Conservation (phyloP, 75 land plant genomes). For the Pinus tabuliformis region DNA sequence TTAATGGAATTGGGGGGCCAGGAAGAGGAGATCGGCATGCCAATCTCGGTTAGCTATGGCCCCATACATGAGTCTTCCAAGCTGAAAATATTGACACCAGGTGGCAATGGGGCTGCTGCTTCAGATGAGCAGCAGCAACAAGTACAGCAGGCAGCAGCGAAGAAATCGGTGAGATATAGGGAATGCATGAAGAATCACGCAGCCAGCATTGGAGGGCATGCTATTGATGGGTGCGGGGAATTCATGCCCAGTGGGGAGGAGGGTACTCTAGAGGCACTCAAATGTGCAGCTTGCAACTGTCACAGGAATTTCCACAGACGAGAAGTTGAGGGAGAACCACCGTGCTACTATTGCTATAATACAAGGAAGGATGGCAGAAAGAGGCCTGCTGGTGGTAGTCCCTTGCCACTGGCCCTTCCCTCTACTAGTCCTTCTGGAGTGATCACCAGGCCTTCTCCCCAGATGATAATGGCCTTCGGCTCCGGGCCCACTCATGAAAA, state of each 20-base stretch:
- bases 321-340: slow-evolving; percentile 10
- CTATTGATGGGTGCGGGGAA: slow-evolving; percentile 63
- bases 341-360: slow-evolving; percentile 19
- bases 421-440: slow-evolving; percentile 4
- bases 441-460: slow-evolving; percentile 13
- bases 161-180: slow-evolving; percentile 38
- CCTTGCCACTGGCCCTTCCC: slow-evolving; percentile 18
- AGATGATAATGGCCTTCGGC: slow-evolving; percentile 20
- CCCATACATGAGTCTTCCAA: slow-evolving; percentile 34
- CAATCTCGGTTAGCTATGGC: slow-evolving; percentile 29
- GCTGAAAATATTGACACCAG: slow-evolving; percentile 21
- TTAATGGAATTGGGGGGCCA: slow-evolving; percentile 22
- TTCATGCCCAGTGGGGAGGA: slow-evolving; percentile 56
- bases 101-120: slow-evolving; percentile 31
- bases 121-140: slow-evolving; percentile 2
- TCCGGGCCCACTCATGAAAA: slow-evolving; percentile 23
- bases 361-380: slow-evolving; percentile 13
- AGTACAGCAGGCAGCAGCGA: not conserved
- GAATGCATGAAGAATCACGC: slow-evolving; percentile 64
- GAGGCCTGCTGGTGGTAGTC: not conserved
- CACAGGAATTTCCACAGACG: slow-evolving; percentile 55
- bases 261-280: slow-evolving; percentile 42
- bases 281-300: slow-evolving; percentile 56
- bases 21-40: slow-evolving; percentile 29
- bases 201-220: slow-evolving; percentile 46